A percentile compares a stretch with the other conserved stretches of the same genome.
These are phyloP conservation scores for Xylaria flabelliformis DNA, from an alignment of 495 filamentous ascomycete genomes.

Conservation along the genomic window DNA sequence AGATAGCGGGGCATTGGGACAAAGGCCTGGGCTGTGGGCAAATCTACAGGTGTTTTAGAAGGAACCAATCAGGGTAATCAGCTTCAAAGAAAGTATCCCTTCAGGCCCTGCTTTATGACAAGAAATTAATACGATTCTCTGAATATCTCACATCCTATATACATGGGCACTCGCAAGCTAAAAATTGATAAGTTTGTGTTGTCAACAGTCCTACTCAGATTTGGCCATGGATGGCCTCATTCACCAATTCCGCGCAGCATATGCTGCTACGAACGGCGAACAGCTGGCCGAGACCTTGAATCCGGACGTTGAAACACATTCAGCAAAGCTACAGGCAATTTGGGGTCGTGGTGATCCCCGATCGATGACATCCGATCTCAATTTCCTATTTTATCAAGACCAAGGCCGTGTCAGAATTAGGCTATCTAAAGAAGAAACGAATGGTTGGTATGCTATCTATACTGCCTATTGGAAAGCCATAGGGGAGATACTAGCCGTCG, in stretches of 20 bases:
- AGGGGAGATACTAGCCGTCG: constrained; percentile 67
- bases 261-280: constrained; percentile 63
- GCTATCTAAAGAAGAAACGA: constrained; percentile 67
- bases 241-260: constrained; percentile 65
- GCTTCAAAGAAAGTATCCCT: constrained; percentile 10
- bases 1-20: background rate
- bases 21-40: background rate
- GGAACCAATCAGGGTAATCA: constrained; percentile 3
- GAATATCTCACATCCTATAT: background rate
- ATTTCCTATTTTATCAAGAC: constrained; percentile 38
- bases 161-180: background rate
- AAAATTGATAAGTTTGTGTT: background rate
- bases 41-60: background rate
- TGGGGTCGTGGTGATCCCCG: constrained; percentile 48
- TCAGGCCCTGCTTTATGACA: constrained; percentile 2
- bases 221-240: constrained; percentile 68
- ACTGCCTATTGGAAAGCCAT: constrained; percentile 80
- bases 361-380: constrained; percentile 33
- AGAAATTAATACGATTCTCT: constrained; percentile 23
- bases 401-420: constrained; percentile 37
- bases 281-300: constrained; percentile 71
- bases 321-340: constrained; percentile 66
- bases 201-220: background rate
- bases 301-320: constrained; percentile 63
- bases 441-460: constrained; percentile 84